These are phyloP conservation scores for Tetrapyrgos nigripes DNA, from an alignment of 1,284 basidiomycete genomes.

Conservation along the genomic window DNA sequence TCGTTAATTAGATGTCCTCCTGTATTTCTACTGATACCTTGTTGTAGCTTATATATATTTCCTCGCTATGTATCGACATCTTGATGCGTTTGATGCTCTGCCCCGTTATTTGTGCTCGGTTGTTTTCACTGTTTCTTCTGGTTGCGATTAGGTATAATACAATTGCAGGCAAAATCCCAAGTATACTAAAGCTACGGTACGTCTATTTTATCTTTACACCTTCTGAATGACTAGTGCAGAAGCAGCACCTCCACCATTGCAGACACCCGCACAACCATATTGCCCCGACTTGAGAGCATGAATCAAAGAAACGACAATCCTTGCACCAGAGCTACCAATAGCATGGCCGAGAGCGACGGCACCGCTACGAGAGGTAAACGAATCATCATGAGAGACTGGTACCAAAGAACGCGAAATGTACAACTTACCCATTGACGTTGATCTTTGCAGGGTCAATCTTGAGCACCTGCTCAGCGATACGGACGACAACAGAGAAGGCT, in stretches of 20 bases:
- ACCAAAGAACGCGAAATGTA: conserved; percentile 1
- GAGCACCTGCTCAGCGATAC: conserved; percentile 90
- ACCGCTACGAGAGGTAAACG: conserved; percentile 58
- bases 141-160: neutral
- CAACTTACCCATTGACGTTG: conserved; percentile 85
- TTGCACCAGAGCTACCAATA: conserved; percentile 94
- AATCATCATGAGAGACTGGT: conserved; percentile 13
- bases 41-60: too few relatives aligned
- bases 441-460: conserved; percentile 88
- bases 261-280: conserved; percentile 97
- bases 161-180: neutral
- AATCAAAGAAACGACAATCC: conserved; percentile 94
- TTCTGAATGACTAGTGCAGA: conserved; percentile 91
- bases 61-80: too few relatives aligned
- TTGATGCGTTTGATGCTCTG: too few relatives aligned
- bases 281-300: conserved; percentile 95
- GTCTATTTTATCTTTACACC: conserved; percentile 53
- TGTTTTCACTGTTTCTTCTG: too few relatives aligned
- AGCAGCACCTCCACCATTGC: conserved; percentile 92
- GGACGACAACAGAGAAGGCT: conserved; percentile 95
- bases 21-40: too few relatives aligned
- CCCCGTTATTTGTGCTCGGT: neutral
- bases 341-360: conserved; percentile 95
- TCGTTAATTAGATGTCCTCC: too few relatives aligned
- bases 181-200: neutral